phyloP scores from a whole-genome alignment of 164 flowering plant genomes.

The Vitis amurensis region DNA sequence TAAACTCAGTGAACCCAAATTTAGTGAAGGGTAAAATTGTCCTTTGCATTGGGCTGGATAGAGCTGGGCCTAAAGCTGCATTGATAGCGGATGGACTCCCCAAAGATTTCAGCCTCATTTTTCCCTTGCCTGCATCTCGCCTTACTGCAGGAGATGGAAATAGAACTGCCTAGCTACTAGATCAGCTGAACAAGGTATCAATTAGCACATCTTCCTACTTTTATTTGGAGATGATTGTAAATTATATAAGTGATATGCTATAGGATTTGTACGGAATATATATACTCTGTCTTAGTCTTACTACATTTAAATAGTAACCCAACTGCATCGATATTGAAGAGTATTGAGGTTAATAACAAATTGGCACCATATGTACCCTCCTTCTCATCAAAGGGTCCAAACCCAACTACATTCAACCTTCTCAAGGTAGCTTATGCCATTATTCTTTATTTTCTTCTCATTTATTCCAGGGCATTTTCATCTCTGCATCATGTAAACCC shows the following conservation, averaged over 20 bases:
- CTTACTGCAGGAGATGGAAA: no score
- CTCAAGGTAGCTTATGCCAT: slow-evolving; percentile 30
- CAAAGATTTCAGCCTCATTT: slow-evolving; percentile 12
- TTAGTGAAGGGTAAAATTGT: slow-evolving; percentile 59
- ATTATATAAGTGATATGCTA: no score
- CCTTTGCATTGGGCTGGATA: slow-evolving; percentile 23
- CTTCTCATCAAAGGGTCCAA: slow-evolving; percentile 68
- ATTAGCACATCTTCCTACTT: no score
- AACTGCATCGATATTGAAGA: slow-evolving; percentile 35
- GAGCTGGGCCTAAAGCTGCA: no score
- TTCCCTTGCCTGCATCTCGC: no score
- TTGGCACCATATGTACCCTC: slow-evolving; percentile 37
- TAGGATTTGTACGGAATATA: no score
- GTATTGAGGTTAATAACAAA: slow-evolving; percentile 17
- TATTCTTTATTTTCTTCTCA: not conserved
- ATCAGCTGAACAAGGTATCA: no score
- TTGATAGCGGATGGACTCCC: slow-evolving; percentile 11
- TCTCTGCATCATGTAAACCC: no score
- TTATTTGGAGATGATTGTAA: no score
- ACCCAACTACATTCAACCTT: slow-evolving; percentile 20
- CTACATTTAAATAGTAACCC: slow-evolving; percentile 23
- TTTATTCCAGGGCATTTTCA: no score
- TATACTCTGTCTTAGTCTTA: no score
- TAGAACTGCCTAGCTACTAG: no score
- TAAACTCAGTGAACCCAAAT: slow-evolving; percentile 26